phyloP scores from a whole-genome alignment of 768 basidiomycete genomes.

The Arthromyces matolae region DNA sequence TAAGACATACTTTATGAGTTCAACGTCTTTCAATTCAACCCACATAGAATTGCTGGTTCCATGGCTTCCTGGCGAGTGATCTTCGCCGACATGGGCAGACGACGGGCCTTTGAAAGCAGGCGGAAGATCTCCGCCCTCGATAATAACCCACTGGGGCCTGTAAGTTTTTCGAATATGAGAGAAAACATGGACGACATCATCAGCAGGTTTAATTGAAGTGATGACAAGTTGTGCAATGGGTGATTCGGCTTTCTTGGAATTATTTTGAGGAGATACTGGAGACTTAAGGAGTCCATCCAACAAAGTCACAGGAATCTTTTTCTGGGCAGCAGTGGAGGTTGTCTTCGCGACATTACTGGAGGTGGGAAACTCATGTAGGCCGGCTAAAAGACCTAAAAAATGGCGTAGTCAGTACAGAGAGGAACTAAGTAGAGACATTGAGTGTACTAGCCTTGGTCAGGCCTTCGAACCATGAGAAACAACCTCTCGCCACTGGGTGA shows the following conservation, averaged over 20 bases:
- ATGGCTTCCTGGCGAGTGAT: not conserved
- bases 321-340: constrained; percentile 36
- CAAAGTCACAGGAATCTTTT: constrained; percentile 32
- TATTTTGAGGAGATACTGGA: constrained; percentile 20
- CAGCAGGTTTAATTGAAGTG: constrained; percentile 45
- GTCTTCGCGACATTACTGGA: constrained; percentile 47
- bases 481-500: constrained; percentile 40
- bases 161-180: constrained; percentile 91
- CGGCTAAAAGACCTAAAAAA: constrained; percentile 79
- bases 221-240: constrained; percentile 27
- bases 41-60: constrained; percentile 36
- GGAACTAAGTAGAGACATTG: constrained; percentile 1
- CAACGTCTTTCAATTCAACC: constrained; percentile 52
- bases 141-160: constrained; percentile 64
- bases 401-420: constrained; percentile 7
- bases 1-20: constrained; percentile 55
- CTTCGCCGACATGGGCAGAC: not conserved
- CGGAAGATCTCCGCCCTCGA: constrained; percentile 52
- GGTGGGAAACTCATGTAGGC: constrained; percentile 85
- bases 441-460: constrained; percentile 68
- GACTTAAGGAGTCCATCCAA: constrained; percentile 40
- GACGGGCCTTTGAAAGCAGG: constrained; percentile 36
- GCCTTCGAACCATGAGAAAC: constrained; percentile 78
- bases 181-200: constrained; percentile 78
- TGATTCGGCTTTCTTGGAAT: constrained; percentile 5